phyloP scores from a whole-genome alignment of 108 stramenopile species.

The Nannochloropsis granulata region DNA sequence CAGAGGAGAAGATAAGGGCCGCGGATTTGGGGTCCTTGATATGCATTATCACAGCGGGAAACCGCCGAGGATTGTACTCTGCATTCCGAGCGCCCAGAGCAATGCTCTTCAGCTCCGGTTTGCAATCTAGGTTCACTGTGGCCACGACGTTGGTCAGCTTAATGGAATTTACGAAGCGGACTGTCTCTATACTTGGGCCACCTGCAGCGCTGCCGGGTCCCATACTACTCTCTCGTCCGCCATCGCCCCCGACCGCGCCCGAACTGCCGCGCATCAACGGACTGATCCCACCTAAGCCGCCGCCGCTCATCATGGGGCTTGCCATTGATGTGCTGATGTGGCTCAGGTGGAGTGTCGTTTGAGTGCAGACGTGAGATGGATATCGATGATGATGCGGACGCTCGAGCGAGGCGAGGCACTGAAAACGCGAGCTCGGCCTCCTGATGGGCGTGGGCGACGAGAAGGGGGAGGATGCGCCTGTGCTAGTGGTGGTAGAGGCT shows the following conservation, averaged over 20 bases:
- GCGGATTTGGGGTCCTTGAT: conserved; percentile 83
- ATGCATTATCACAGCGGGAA: conserved; percentile 80
- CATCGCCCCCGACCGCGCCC: background rate
- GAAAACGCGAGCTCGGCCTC: too few species aligned
- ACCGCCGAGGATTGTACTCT: conserved; percentile 94
- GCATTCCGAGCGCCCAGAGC: conserved; percentile 88
- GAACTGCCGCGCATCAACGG: background rate
- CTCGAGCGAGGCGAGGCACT: too few species aligned
- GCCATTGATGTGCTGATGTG: background rate
- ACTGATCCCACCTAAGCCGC: background rate
- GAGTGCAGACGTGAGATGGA: too few species aligned
- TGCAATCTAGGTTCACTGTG: conserved; percentile 66
- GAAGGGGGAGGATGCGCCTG: too few species aligned
- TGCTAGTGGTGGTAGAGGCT: too few species aligned
- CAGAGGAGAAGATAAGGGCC: conserved; percentile 83
- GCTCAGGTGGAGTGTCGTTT: too few species aligned
- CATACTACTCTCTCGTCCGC: background rate
- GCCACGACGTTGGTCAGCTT: conserved; percentile 36
- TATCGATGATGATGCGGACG: too few species aligned
- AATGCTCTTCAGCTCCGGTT: conserved; percentile 77
- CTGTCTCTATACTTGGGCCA: background rate
- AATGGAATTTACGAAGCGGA: background rate
- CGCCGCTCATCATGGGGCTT: background rate
- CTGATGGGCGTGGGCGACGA: too few species aligned
- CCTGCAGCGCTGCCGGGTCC: background rate